Evolutionary conservation across 129 eudicot species (phyloP), one percentile per base, ranked within the genome.

Genomic region (Lactuca saligna): DNA sequence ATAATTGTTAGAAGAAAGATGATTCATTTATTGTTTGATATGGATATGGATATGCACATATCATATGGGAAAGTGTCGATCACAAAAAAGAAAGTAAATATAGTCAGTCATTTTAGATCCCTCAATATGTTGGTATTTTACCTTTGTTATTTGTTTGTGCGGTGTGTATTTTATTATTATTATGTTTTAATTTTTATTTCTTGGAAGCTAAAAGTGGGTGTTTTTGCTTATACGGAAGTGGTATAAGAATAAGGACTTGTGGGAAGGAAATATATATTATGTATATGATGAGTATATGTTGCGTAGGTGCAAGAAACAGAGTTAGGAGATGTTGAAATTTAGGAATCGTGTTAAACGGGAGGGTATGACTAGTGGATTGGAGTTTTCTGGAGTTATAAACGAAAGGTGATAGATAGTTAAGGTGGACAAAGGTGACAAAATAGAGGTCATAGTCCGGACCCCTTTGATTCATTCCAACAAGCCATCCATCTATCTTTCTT

Each of bases 361-460:
- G 69, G 17, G 46, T 17, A 35, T 14, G 25, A 34, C 51, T 34
- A 11, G 15, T 46, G 14, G 51, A 15, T 10, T 46, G 51, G 51
- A 46, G n/a, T 46, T 46, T 46, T 46, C 1, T 46, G 38, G 38
- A 35, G 5, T 4, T 35, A 4, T 4, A 35, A 35, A 29, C 7
- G 25, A 32, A 35, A n/a, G 16, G 46, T 50, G 69, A 62, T 20
- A 72, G 63, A 17, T 63, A 62, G 29, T 54, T 35, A 12, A 37
- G 12, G 55, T 73, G 55, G 55, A 38, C 11, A 12, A 68, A 51
- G 70, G 69, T 17, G 75, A 76, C 75, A 68, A 68, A 76, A 60
- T 38, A 59, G 49, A 39, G 51, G 69, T 75, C 74, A 60, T 75
- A 74, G 74, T 57, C 58, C 11, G 74, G 74, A 25, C 29, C 66